Conservation (phyloP, 768 basidiomycete genomes). For the Naganishia kalamii region DNA sequence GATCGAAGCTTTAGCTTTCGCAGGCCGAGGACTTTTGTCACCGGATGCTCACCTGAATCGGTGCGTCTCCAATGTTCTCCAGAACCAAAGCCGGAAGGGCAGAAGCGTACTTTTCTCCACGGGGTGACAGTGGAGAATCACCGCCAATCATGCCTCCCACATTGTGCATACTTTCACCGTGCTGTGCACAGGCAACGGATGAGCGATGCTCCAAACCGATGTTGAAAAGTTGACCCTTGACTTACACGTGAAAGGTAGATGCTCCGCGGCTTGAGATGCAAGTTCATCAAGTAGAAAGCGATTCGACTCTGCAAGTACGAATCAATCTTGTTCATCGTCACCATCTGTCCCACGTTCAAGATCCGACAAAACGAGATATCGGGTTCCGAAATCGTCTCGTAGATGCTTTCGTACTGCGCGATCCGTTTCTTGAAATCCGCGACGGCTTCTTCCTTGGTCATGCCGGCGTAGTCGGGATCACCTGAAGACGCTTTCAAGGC, state of each 20-base stretch:
- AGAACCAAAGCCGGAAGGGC: conserved; percentile 81
- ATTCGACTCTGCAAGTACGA: conserved; percentile 95
- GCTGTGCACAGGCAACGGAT: too few species aligned
- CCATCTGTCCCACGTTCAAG: conserved; percentile 84
- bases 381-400: conserved; percentile 89
- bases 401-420: conserved; percentile 85
- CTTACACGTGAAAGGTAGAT: conserved; percentile 92
- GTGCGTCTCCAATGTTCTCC: conserved; percentile 82
- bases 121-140: conserved; percentile 78
- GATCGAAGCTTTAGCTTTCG: neutral
- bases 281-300: conserved; percentile 96
- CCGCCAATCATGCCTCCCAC: conserved; percentile 95
- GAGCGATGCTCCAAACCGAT: too few species aligned
- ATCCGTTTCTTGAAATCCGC: conserved; percentile 87
- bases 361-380: conserved; percentile 85
- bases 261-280: conserved; percentile 91
- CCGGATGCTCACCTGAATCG: conserved; percentile 61
- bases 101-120: conserved; percentile 75
- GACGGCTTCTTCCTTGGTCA: conserved; percentile 74
- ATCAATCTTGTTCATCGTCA: conserved; percentile 72
- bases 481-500: conserved; percentile 92
- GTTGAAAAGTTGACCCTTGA: conserved; percentile 4
- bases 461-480: conserved; percentile 94
- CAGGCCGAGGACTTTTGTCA: neutral
- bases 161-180: conserved; percentile 96